Base-by-base conservation (phyloP, 1,284 basidiomycete genomes). In the Wolfiporia cocos region DNA sequence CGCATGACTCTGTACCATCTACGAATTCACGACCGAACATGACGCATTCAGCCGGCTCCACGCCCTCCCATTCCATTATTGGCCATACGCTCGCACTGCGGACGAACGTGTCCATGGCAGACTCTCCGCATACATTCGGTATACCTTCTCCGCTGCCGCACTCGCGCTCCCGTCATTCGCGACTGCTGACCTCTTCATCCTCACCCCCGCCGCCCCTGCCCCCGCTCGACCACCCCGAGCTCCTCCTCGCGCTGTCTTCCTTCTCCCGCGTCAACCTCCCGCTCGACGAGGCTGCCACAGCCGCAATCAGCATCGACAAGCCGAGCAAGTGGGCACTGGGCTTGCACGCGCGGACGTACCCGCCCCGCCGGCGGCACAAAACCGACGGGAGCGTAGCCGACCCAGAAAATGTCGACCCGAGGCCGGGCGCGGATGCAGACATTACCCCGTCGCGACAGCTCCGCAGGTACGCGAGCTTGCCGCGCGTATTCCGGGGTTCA, bases 171-270 rank as follows among this genome's bases (percentile, higher is more conserved):
- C 37, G 29, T 1, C 30, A 17, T 29, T 29, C 32, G 23, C 19
- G n/a, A n/a, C n/a, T n/a, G n/a, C 39, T 21, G 14, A 33, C 9
- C 18, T 49, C 57, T 34, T 41, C 46, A 38, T 41, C 52, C 30
- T 44, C 47, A 11, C 51, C 57, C 18, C 52, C 59, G 2, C 76
- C 76, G 7, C 73, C 76, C 9, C 54, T 78, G 24, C 77, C 76
- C 18, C 64, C 73, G 4, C 62, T 78, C 15, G 59, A 70, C 42
- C 76, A 76, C 53, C 73, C 74, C n/a, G 71, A 67, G 30, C 62
- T 75, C 31, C 41, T 56, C 34, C 55, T 55, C 5, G 49, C 44
- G 7, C 44, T 59, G 39, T 46, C 51, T 37, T 48, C 44, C 14
- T 55, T 47, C 20, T 24, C 50, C 34, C 38, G 47, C 29, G 14